phyloP scores from a whole-genome alignment of 805 yeast genomes.

The Schwanniomyces sp. region DNA sequence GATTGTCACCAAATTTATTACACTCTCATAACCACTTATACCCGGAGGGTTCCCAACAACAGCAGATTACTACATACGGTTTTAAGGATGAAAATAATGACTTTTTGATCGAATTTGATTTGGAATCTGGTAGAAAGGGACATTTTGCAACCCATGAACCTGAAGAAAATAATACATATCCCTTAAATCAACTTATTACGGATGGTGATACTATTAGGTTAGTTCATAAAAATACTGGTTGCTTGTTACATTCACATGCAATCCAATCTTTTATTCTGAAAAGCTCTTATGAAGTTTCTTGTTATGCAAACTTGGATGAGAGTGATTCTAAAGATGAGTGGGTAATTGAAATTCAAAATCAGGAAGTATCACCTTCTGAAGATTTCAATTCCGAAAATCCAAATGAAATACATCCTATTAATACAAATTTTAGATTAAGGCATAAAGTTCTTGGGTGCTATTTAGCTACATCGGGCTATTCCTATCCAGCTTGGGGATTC shows the following conservation, averaged over 20 bases:
- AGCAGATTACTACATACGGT: conserved; percentile 91
- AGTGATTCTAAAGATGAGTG: conserved; percentile 89
- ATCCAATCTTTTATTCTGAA: conserved; percentile 73
- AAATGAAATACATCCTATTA: conserved; percentile 65
- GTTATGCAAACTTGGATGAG: conserved; percentile 70
- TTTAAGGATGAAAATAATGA: conserved; percentile 86
- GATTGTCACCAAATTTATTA: conserved; percentile 68
- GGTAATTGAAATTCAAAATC: conserved; percentile 80
- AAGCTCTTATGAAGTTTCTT: conserved; percentile 76
- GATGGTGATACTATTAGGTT: conserved; percentile 72
- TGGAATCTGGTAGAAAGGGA: conserved; percentile 37
- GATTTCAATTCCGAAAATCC: conserved; percentile 49
- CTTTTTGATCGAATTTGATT: conserved; percentile 67
- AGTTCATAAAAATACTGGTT: conserved; percentile 66
- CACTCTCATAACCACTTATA: conserved; percentile 86
- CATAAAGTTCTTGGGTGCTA: conserved; percentile 70
- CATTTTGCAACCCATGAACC: conserved; percentile 31
- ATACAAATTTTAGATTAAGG: conserved; percentile 68
- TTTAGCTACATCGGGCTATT: conserved; percentile 67
- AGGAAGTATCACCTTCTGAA: conserved; percentile 41
- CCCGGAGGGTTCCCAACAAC: conserved; percentile 93
- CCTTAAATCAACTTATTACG: conserved; percentile 29
- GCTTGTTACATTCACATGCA: conserved; percentile 80
- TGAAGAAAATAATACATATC: conserved; percentile 13
- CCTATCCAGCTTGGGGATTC: conserved; percentile 82